Conservation (phyloP, 108 stramenopile genomes). For the Skeletonema potamos region DNA sequence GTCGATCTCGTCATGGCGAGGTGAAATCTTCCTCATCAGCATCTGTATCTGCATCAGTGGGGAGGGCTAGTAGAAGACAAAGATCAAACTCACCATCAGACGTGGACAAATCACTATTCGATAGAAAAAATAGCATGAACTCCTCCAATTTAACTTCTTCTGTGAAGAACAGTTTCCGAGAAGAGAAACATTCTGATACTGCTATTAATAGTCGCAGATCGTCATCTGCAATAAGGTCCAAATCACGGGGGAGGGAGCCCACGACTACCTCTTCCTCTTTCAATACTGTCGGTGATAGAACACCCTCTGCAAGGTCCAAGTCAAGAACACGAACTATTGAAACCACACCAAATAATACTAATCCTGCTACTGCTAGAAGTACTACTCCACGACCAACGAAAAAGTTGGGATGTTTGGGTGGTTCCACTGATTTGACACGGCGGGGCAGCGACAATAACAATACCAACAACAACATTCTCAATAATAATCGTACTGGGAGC, state of each 20-base stretch:
- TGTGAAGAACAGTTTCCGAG: not conserved
- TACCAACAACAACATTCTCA: too few relatives aligned
- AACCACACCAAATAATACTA: not conserved
- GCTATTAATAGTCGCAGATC: too few relatives aligned
- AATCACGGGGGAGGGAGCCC: not conserved
- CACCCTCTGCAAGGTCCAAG: not conserved
- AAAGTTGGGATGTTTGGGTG: constrained; percentile 3
- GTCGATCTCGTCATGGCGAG: not conserved
- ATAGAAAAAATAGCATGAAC: not conserved
- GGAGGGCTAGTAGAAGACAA: not conserved
- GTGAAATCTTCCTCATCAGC: not conserved
- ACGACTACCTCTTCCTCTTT: not conserved
- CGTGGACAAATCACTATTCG: not conserved
- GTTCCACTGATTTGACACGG: constrained; percentile 6
- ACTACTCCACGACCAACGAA: not conserved
- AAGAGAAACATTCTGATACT: constrained; percentile 1
- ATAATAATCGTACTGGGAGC: not conserved
- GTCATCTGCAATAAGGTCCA: not conserved
- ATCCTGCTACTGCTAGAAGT: not conserved
- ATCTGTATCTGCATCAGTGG: too few relatives aligned
- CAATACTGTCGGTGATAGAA: not conserved
- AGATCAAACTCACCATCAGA: not conserved
- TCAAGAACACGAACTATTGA: not conserved
- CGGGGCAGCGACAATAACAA: not conserved
- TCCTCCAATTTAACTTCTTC: not conserved